phyloP scores from a whole-genome alignment of 345 rosid genomes.

The Pugionium cornutum region DNA sequence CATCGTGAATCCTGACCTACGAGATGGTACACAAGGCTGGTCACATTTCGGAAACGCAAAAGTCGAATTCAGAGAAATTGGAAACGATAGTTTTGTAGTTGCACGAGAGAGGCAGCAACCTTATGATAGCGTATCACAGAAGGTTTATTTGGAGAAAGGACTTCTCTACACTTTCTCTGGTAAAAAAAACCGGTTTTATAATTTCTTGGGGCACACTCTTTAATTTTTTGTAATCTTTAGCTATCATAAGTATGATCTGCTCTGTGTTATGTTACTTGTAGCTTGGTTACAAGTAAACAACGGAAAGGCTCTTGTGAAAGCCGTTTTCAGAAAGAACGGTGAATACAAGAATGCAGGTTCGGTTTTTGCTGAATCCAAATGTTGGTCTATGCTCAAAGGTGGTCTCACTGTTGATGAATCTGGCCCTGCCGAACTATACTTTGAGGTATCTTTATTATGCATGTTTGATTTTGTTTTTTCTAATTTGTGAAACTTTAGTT shows the following conservation, averaged over 20 bases:
- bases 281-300: slow-evolving; percentile 77
- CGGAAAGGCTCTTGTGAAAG: slow-evolving; percentile 46
- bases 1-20: slow-evolving; percentile 61
- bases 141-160: slow-evolving; percentile 45
- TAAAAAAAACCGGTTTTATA: slow-evolving; percentile 1
- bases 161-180: slow-evolving; percentile 71
- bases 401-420: slow-evolving; percentile 67
- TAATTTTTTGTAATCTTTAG: not conserved
- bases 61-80: slow-evolving; percentile 43
- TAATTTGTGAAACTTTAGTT: not conserved
- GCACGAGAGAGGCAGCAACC: slow-evolving; percentile 48
- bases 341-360: slow-evolving; percentile 56
- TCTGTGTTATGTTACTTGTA: slow-evolving; percentile 18
- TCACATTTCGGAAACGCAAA: slow-evolving; percentile 50
- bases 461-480: not conserved
- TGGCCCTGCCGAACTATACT: slow-evolving; percentile 62
- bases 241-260: not conserved
- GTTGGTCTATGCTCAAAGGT: slow-evolving; percentile 95
- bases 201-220: slow-evolving; percentile 13
- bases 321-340: slow-evolving; percentile 50
- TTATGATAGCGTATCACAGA: slow-evolving; percentile 55
- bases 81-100: slow-evolving; percentile 51
- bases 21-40: slow-evolving; percentile 58
- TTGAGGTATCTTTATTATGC: slow-evolving; percentile 48
- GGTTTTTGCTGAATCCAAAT: slow-evolving; percentile 52